Conservation (phyloP, 345 rosid species). For the Citrus medica region DNA sequence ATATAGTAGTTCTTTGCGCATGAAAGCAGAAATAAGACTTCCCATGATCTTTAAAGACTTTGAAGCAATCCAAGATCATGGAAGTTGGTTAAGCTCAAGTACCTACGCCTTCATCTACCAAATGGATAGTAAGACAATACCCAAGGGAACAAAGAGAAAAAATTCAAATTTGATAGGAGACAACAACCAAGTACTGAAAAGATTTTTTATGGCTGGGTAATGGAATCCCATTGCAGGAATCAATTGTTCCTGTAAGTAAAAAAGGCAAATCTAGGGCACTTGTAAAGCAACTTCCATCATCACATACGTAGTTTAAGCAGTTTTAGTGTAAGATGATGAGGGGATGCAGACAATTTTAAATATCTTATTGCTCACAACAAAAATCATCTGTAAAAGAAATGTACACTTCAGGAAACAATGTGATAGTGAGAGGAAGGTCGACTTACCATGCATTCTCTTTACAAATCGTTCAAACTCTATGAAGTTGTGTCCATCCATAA, state of each 20-base stretch:
- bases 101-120: not conserved
- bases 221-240: not conserved
- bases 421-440: not conserved
- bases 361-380: not conserved
- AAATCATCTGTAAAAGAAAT: not conserved
- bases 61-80: not conserved
- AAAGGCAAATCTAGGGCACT: not conserved
- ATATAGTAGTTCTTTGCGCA: not conserved
- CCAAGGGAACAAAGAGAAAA: not conserved
- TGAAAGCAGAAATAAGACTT: not conserved
- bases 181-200: not conserved
- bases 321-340: not conserved
- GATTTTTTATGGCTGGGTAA: not conserved
- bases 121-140: not conserved
- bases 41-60: not conserved
- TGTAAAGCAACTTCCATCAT: not conserved
- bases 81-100: not conserved
- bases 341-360: not conserved
- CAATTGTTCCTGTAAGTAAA: not conserved
- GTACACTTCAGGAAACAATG: not conserved
- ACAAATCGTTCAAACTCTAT: conserved; percentile 82
- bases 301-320: not conserved
- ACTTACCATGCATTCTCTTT: conserved; percentile 84
- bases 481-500: conserved; percentile 57
- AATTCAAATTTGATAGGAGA: not conserved